Evolutionary conservation across 2,329 filamentous ascomycete genomes (phyloP).

Genomic region (Xylariaceae sp.): DNA sequence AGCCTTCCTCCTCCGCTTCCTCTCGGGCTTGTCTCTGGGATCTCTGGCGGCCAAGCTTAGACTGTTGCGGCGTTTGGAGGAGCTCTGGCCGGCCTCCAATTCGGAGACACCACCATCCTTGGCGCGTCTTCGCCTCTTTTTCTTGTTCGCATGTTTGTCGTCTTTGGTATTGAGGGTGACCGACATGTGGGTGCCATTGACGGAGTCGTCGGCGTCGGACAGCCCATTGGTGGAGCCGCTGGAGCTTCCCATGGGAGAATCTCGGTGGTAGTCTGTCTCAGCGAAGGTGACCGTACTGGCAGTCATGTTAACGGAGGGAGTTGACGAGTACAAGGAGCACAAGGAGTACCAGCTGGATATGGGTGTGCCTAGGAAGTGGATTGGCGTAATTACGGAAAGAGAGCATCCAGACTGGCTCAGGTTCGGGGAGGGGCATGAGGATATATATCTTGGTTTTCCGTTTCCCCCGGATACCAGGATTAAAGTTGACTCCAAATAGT

Average conservation of each 20-base stretch:
- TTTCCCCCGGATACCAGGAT: no score
- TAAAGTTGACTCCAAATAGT: no score
- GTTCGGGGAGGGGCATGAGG: no score
- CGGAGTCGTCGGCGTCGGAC: conserved; percentile 31
- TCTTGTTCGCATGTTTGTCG: conserved; percentile 32
- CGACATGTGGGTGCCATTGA: conserved; percentile 21
- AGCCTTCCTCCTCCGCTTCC: conserved; percentile 35
- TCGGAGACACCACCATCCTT: conserved; percentile 30
- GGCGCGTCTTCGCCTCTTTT: conserved; percentile 24
- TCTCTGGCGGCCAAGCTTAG: conserved; percentile 60
- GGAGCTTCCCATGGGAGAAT: conserved; percentile 15
- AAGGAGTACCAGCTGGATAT: not conserved
- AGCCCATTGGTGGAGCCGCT: conserved; percentile 18
- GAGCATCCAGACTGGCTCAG: no score
- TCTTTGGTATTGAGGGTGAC: conserved; percentile 15
- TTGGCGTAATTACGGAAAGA: no score
- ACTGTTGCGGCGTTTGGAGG: conserved; percentile 46
- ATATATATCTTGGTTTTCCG: no score
- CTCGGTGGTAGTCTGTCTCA: conserved; percentile 13
- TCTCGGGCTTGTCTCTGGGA: conserved; percentile 50
- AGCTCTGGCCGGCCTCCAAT: conserved; percentile 27
- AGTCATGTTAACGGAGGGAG: not conserved
- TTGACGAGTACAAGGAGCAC: conserved; percentile 4
- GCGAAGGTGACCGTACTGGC: conserved; percentile 30
- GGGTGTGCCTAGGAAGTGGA: no score